A percentile compares a stretch with the other conserved stretches of the same genome.
Evolutionary conservation across 2,329 filamentous ascomycete species (phyloP).

Genomic region (Ophiostoma tasmaniense): DNA sequence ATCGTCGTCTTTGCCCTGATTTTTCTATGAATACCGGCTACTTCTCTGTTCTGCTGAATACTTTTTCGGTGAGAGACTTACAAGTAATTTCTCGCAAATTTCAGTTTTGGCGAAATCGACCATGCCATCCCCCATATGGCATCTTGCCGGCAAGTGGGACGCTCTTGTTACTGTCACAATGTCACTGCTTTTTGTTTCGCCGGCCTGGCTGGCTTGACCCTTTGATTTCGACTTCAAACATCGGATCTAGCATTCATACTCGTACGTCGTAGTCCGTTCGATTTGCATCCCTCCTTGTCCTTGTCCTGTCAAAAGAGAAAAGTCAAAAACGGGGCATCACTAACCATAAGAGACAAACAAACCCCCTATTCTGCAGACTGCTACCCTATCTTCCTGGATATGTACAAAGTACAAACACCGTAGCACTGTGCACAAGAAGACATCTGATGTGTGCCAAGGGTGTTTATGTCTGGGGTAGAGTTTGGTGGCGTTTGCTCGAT

Average conservation of each 20-base stretch:
- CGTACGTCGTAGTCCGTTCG: background rate
- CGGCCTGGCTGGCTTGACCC: background rate
- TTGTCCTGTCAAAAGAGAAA: too few species aligned
- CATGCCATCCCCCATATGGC: background rate
- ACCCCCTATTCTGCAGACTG: background rate
- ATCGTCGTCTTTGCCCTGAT: background rate
- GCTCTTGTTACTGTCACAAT: background rate
- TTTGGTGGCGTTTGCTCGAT: too few species aligned
- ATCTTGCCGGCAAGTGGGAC: background rate
- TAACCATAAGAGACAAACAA: background rate
- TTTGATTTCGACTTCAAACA: background rate
- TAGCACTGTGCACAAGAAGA: background rate
- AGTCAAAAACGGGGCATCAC: background rate
- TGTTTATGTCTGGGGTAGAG: background rate
- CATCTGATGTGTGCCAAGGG: background rate
- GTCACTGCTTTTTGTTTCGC: background rate
- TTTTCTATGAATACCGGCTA: background rate
- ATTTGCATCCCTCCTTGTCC: background rate
- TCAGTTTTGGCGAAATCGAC: background rate
- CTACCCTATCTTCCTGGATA: background rate
- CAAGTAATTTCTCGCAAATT: background rate
- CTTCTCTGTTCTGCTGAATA: background rate
- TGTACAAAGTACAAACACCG: background rate
- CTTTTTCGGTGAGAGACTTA: background rate
- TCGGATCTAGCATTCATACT: background rate